phyloP scores from a whole-genome alignment of 805 yeast genomes.

The Candida nanaspora region DNA sequence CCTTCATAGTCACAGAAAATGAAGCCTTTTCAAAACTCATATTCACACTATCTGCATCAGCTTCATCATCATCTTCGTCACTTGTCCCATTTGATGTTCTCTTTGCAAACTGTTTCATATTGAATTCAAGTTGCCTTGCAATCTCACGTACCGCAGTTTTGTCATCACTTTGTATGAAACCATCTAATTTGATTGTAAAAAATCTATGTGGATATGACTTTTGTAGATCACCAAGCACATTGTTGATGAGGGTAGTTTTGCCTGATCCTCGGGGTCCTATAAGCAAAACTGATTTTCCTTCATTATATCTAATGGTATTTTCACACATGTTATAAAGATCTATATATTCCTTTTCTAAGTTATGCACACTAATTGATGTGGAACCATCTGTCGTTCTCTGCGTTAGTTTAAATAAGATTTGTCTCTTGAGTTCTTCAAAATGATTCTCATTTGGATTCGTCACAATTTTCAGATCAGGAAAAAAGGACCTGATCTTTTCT shows the following conservation, averaged over 20 bases:
- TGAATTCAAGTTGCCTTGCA: constrained; percentile 69
- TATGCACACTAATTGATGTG: constrained; percentile 19
- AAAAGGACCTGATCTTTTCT: neutral
- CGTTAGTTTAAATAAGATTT: constrained; percentile 12
- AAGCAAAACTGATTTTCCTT: constrained; percentile 74
- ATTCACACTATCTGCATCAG: neutral
- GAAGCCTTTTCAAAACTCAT: constrained; percentile 41
- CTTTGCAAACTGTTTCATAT: constrained; percentile 4
- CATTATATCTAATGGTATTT: constrained; percentile 57
- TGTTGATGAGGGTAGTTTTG: constrained; percentile 56
- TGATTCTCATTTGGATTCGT: neutral
- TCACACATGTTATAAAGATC: constrained; percentile 54
- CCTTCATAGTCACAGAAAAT: constrained; percentile 53
- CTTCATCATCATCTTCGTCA: neutral
- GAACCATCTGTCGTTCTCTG: constrained; percentile 12
- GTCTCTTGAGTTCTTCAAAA: neutral
- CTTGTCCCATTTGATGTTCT: neutral
- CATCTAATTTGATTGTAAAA: constrained; percentile 59
- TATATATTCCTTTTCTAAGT: constrained; percentile 31
- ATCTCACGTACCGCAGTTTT: constrained; percentile 75
- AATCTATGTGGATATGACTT: constrained; percentile 41
- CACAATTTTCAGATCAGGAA: neutral
- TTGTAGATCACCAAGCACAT: constrained; percentile 42
- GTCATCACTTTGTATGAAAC: constrained; percentile 69
- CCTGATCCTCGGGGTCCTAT: constrained; percentile 81